Evolutionary conservation across 2,329 filamentous ascomycete genomes (phyloP), one percentile per base, ranked within the genome.

Genomic region (Cryphonectria naterciae): DNA sequence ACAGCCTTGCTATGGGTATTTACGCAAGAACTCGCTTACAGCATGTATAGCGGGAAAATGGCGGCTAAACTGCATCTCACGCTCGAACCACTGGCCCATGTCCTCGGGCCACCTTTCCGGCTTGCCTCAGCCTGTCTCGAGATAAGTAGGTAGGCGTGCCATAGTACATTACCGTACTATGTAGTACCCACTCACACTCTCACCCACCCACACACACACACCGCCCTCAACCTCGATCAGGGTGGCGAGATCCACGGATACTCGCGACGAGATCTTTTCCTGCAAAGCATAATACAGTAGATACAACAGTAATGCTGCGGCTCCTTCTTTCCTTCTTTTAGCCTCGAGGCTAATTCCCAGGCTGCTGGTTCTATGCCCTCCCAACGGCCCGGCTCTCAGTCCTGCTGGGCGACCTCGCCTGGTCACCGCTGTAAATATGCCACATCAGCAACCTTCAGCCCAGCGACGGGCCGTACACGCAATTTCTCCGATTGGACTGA

Each of bases 91-190:
- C 15, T 28, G n/a, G 25, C n/a, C 61, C 22, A 25, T 17, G 39
- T 65, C 28, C 63, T 49, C 63, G 63, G 63, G 63, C 63, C 63
- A 65, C 63, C 17, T 52, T 65, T 41, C 63, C 63, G 63, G 19
- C 28, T 39, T 43, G 39, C 39, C 39, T 41, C 19, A 25, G 7
- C 37, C n/a, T 64, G 28, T 22, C 39, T 64, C 19, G 22, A 64
- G 39, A 41, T 49, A 22, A 46, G 15, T 32, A 32, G 32, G 32
- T 39, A 13, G 37, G 11, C 43, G 17, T 22, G 43, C 43, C 43
- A 19, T 2, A 46, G 43, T 22, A 46, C 46, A 22, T 49, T 49
- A n/a, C 46, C 19, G 10, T n/a, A 22, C 5, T 49, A 49, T n/a
- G 22, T 4, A 49, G 22, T 17, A 49, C 19, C 17, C 43, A 49